Evolutionary conservation across 192 early-diverging fungal species (phyloP).

Genomic region (Phlyctochytrium planicorne): DNA sequence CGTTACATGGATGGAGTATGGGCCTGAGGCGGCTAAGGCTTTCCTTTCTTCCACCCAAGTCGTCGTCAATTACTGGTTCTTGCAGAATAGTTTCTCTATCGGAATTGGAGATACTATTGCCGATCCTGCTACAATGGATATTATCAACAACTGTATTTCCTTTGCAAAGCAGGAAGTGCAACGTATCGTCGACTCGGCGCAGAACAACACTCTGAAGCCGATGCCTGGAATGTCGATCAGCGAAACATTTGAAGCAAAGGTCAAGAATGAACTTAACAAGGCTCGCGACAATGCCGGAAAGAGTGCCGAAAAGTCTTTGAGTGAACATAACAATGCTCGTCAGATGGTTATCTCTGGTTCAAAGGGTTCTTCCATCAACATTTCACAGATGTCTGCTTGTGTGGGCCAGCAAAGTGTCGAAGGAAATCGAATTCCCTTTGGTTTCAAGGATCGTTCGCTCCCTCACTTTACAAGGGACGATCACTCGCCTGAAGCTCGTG

Average conservation of each 20-base stretch:
- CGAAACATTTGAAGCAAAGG: constrained; percentile 86
- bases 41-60: constrained; percentile 93
- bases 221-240: constrained; percentile 90
- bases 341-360: constrained; percentile 97
- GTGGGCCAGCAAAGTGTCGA: constrained; percentile 99
- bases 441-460: constrained; percentile 90
- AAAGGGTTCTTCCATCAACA: constrained; percentile 94
- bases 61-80: constrained; percentile 94
- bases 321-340: constrained; percentile 92
- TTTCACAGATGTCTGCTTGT: constrained; percentile 97
- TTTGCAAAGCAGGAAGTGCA: constrained; percentile 76
- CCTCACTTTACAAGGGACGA: constrained; percentile 99
- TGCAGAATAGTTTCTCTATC: constrained; percentile 93
- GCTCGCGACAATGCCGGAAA: constrained; percentile 93
- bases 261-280: constrained; percentile 83
- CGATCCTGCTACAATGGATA: constrained; percentile 74
- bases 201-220: constrained; percentile 77
- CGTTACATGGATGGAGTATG: constrained; percentile 91
- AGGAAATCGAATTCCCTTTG: constrained; percentile 96
- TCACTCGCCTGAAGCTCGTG: constrained; percentile 85
- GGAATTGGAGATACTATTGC: constrained; percentile 98
- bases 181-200: constrained; percentile 77
- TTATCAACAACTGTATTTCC: constrained; percentile 74
- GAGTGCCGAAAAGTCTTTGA: constrained; percentile 73
- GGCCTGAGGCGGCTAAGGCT: constrained; percentile 77